Evolutionary conservation across 2,329 filamentous ascomycete species (phyloP).

Genomic region (Pseudocercospora musae): DNA sequence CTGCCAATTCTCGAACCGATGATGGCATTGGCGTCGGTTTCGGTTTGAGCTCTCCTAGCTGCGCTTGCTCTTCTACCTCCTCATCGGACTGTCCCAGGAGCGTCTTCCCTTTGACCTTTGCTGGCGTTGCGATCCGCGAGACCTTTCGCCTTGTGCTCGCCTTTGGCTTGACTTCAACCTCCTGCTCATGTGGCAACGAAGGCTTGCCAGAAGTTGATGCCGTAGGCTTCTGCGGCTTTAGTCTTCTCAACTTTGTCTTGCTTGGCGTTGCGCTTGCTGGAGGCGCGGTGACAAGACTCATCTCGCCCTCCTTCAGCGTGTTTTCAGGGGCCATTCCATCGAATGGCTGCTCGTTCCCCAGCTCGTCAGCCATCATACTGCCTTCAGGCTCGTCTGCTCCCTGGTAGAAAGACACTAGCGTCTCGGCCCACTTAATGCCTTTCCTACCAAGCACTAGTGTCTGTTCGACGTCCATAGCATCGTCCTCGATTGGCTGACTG

Average conservation of each 20-base stretch:
- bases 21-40: constrained; percentile 3
- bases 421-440: constrained; percentile 47
- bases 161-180: neutral
- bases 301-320: neutral
- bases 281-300: constrained; percentile 7
- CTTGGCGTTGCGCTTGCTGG: constrained; percentile 28
- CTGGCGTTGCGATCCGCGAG: constrained; percentile 37
- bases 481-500: constrained; percentile 6
- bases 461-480: constrained; percentile 19
- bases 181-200: constrained; percentile 2
- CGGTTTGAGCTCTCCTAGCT: neutral
- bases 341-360: constrained; percentile 1
- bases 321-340: constrained; percentile 1
- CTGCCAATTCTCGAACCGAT: neutral
- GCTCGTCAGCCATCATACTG: constrained; percentile 25
- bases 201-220: constrained; percentile 22
- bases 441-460: constrained; percentile 27
- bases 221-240: constrained; percentile 24
- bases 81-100: neutral
- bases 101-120: constrained; percentile 22
- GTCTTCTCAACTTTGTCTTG: constrained; percentile 30
- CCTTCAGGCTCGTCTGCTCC: constrained; percentile 19
- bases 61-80: neutral
- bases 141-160: constrained; percentile 22
- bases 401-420: constrained; percentile 46